Base-by-base conservation (phyloP, 768 basidiomycete genomes). In the Suillus sp. region DNA sequence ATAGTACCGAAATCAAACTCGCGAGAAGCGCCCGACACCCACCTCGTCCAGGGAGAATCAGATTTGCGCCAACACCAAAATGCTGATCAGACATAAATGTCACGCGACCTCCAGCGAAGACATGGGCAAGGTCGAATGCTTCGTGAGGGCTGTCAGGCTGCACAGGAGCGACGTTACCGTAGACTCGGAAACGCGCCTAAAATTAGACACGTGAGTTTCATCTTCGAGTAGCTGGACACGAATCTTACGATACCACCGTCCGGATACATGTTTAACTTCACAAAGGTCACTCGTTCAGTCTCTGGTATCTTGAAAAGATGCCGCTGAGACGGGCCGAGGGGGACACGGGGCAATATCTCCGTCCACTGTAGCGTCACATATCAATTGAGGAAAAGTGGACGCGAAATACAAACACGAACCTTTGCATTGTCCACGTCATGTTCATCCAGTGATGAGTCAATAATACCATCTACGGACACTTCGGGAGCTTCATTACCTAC, bases 261-360 rank as follows among this genome's bases (percentile, higher is more conserved):
- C 3, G 97, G 97, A 77, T 95, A 94, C 86, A 96, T 95, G 68
- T 90, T 88, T 27, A 99, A 86, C 76, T 93, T 97, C 63, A 99
- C 88, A 74, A 90, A 91, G 65, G 89, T 96, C 62, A 84, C 81
- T 14, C 76, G 71, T 2, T 72, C 62, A 0, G 85, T 84, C 14
- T 79, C 72, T 18, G 86, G 72, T 47, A 95, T 81, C 64, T 84
- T 84, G 83, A 98, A 99, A 38, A 98, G 81, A 74, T 99, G 97
- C 60, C 90, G 83, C n/a, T 90, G 88, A 65, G 83, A 87, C 9
- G 97, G 96, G 3, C 92, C 92, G 32, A 98, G 81, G 50, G 84
- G 77, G 7, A 87, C 86, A 69, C 80, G 87, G 0, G 95, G 90
- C 20, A 98, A 83, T 59, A 97, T 81, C 68, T 90, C 86, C 11